Base-by-base conservation (phyloP, 768 basidiomycete species). In the Gautieria morchelliformis region DNA sequence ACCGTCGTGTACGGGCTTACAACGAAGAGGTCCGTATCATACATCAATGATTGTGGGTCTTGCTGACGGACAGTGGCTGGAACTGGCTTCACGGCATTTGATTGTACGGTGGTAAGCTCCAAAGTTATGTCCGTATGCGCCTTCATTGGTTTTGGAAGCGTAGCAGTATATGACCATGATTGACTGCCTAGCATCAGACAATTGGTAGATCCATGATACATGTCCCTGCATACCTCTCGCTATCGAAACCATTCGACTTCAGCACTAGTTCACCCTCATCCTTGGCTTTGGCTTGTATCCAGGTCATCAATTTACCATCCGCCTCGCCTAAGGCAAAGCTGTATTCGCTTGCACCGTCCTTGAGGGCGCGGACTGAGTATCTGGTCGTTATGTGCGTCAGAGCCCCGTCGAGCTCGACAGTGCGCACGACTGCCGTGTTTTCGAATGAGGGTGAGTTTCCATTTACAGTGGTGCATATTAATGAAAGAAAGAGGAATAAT, bases 301-400 rank as follows among this genome's bases (percentile, higher is more conserved):
- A 90, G 67, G 85, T 89, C 19, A 87, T 87, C 63, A 75, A 78
- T 60, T 75, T 68, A 58, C 76, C 79, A 62, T 93, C 89, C 27
- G 76, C 73, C 62, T 77, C 74, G 10, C 80, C 75, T 30, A 92
- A 74, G 15, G 84, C 81, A 62, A 92, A 69, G 50, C 83, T 81
- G 66, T 93, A 93, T 47, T 77, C 73, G 33, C 75, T 76, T 19
- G 83, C 77, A 35, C 74, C 78, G 59, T 80, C 74, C 61, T 81
- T 76, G 45, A 87, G 77, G 39, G 89, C 81, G 66, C 82, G 88
- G 67, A 92, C 81, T 19, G 87, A 83, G 71, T 87, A 96, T 49
- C 91, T 89, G 47, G 93, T 95, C 54, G 84, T 89, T 75, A 93
- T 82, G 74, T 87, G 85, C 56, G 92, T 87, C 22, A 91, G 78